Conservation (phyloP, 2,329 filamentous ascomycete genomes). For the Endoconidiophora polonica region DNA sequence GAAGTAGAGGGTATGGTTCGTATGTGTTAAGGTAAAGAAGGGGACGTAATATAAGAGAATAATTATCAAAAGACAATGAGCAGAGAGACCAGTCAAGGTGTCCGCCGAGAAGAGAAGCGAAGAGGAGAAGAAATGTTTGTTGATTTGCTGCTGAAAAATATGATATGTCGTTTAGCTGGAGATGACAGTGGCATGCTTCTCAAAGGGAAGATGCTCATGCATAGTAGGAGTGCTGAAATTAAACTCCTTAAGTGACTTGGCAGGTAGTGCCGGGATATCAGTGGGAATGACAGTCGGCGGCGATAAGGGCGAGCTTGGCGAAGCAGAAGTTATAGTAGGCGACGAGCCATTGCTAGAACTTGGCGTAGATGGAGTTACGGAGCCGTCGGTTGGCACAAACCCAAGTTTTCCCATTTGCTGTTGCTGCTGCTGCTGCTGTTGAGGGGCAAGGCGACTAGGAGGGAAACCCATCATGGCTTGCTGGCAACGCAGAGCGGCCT, state of each 20-base stretch:
- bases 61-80: constrained; percentile 13
- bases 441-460: constrained; percentile 13
- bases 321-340: constrained; percentile 24
- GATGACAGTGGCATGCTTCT: constrained; percentile 7
- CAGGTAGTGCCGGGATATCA: constrained; percentile 1
- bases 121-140: constrained; percentile 2
- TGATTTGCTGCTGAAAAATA: not conserved
- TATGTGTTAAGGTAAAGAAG: not conserved
- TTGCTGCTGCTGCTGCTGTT: not conserved
- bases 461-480: constrained; percentile 12
- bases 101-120: constrained; percentile 7
- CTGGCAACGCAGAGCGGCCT: constrained; percentile 15
- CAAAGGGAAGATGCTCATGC: constrained; percentile 9
- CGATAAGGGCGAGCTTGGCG: constrained; percentile 30
- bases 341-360: constrained; percentile 18
- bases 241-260: constrained; percentile 5
- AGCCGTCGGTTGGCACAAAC: constrained; percentile 10
- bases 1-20: not conserved
- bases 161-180: constrained; percentile 1
- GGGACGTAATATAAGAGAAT: constrained; percentile 5
- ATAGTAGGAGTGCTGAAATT: constrained; percentile 6
- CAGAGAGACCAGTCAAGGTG: constrained; percentile 11
- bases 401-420: not conserved
- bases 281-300: constrained; percentile 15
- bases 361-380: constrained; percentile 18